These are phyloP conservation scores for Prinsepia uniflora DNA, from an alignment of 306 rosid genomes.

Conservation along the genomic window DNA sequence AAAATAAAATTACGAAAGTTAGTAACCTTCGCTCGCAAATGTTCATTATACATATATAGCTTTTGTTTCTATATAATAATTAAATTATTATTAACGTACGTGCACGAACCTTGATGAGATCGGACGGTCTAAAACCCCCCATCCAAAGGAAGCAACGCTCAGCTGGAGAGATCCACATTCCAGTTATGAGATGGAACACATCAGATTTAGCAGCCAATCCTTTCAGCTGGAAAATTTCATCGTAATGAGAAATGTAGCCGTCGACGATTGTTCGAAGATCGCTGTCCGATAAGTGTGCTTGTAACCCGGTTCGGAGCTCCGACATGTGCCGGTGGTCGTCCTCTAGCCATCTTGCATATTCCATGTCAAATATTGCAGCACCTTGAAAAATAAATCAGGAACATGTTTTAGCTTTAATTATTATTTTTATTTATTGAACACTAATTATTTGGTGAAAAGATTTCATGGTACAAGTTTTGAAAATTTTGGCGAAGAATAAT, in stretches of 20 bases:
- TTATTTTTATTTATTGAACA: background rate
- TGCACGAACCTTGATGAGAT: constrained; percentile 58
- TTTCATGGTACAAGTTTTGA: background rate
- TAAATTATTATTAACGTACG: too few species aligned
- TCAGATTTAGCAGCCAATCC: constrained; percentile 73
- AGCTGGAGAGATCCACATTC: constrained; percentile 80
- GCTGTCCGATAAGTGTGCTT: constrained; percentile 55
- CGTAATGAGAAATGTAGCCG: constrained; percentile 60
- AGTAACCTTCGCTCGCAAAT: too few species aligned
- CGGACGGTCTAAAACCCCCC: constrained; percentile 89
- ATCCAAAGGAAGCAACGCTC: constrained; percentile 96
- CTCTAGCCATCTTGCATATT: constrained; percentile 86
- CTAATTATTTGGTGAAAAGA: background rate
- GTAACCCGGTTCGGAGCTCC: constrained; percentile 61
- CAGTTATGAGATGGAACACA: constrained; percentile 84
- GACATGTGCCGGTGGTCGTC: constrained; percentile 73
- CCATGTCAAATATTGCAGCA: constrained; percentile 94
- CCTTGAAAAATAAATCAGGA: constrained; percentile 31
- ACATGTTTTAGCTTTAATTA: background rate
- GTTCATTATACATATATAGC: background rate
- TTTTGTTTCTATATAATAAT: background rate
- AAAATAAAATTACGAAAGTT: background rate
- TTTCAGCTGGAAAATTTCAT: constrained; percentile 71
- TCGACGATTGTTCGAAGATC: constrained; percentile 63
- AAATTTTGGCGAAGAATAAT: background rate